Evolutionary conservation across 257 asterid genomes (phyloP), one percentile per base, ranked within the genome.

Genomic region (Solanum habrochaites): DNA sequence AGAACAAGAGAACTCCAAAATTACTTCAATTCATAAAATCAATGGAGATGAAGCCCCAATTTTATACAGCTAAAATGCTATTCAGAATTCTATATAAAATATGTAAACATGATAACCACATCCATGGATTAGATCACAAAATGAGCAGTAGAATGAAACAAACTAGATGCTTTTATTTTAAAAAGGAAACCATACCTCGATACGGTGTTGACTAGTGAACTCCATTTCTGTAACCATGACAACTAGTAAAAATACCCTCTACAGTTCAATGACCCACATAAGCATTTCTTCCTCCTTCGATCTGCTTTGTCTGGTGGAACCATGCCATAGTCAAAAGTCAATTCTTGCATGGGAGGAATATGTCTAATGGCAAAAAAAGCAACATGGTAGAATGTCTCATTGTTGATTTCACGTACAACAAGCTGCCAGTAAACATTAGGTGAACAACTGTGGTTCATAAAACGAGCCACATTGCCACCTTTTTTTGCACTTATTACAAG

Each of bases 271-370:
- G 98, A 92, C 77, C 94, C 98, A 82, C 99, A 97, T 74, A 90
- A 83, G 91, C 99, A 97, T 89, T 88, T 93, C 85, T 93, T 95
- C 93, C 93, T 94, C 88, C 93, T 93, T 82, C 70, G 83, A 37
- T 89, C 92, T 82, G 93, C 91, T 86, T 90, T 93, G 83, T 91
- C 93, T 6, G 95, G 82, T 39, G 91, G 89, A 90, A 92, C 90
- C 88, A 73, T 73, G 20, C 52, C 99, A 85, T 96, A 97, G 87
- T 96, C 99, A 89, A 86, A 95, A 3, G 96, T 94, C 87, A 97
- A 89, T 94, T 97, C 99, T 82, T 92, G 99, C 98, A 97, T 89
- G 25, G 99, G 99, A 87, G 99, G 99, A 93, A 97, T 94, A 83
- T 96, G 99, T 12, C 92, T 78, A 66, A 94, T 86, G 77, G 99